Evolutionary conservation across 1,284 basidiomycete genomes (phyloP).

Genomic region (Leccinum huronense): DNA sequence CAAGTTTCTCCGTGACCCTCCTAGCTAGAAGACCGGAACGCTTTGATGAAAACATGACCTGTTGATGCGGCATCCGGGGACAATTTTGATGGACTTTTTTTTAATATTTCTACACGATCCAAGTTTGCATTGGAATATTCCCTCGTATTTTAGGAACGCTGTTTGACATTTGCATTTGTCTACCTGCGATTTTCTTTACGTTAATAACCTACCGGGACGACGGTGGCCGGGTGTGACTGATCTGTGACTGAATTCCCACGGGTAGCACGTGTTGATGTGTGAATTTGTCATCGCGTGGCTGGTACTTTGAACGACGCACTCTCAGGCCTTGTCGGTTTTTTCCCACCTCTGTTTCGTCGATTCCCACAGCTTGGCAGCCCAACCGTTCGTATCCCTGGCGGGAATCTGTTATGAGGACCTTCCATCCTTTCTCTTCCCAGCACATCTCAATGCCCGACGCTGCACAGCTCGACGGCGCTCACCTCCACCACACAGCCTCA

Average conservation of each 20-base stretch:
- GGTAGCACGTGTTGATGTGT: slow-evolving; percentile 30
- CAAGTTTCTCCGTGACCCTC: slow-evolving; percentile 29
- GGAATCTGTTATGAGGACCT: slow-evolving; percentile 43
- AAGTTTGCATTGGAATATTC: slow-evolving; percentile 22
- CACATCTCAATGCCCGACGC: slow-evolving; percentile 46
- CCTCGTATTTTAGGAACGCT: slow-evolving; percentile 16
- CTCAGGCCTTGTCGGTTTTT: slow-evolving; percentile 36
- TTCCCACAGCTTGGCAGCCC: slow-evolving; percentile 41
- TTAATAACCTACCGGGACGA: slow-evolving; percentile 22
- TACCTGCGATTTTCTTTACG: slow-evolving; percentile 9
- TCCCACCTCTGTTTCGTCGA: slow-evolving; percentile 38
- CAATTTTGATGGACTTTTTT: slow-evolving; percentile 23
- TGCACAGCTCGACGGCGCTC: slow-evolving; percentile 36
- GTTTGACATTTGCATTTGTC: slow-evolving; percentile 2
- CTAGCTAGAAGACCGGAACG: slow-evolving; percentile 26
- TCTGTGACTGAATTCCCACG: slow-evolving; percentile 33
- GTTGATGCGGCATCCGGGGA: slow-evolving; percentile 21
- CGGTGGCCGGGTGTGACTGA: background rate
- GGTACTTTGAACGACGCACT: slow-evolving; percentile 25
- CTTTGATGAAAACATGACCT: slow-evolving; percentile 18
- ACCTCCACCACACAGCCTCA: slow-evolving; percentile 37
- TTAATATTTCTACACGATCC: slow-evolving; percentile 14
- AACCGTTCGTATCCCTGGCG: slow-evolving; percentile 39
- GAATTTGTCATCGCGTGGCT: slow-evolving; percentile 29
- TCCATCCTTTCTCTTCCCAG: slow-evolving; percentile 43